Base-by-base conservation (phyloP, 495 filamentous ascomycete genomes). In the Gamarada debralockiae region DNA sequence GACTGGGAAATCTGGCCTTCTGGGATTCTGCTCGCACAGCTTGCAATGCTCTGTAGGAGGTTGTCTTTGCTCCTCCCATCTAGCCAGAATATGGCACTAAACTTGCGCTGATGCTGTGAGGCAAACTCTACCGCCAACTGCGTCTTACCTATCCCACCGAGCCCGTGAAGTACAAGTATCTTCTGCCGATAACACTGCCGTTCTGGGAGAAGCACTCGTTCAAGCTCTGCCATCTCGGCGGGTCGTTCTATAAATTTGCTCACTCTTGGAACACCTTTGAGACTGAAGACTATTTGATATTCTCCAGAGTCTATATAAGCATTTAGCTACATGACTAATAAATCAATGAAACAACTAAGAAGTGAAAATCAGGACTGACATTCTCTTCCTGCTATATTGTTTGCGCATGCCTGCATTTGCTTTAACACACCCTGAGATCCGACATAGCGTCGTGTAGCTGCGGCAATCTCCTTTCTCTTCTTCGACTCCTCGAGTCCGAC, bases 401-500 rank as follows among this genome's bases (percentile, higher is more conserved):
- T 20, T 41, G 38, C 18, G 22, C 34, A 50, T n/a, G 12, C 12
- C n/a, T 38, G 6, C 20, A 72, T 60, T 57, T 70, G 60, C 58
- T 66, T 68, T 39, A 63, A 66, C 5, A 74, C 63, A 33, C 60
- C 55, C 58, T 68, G 54, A 34, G 47, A 56, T 23, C 58, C 58
- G 8, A 75, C 47, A 43, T 75, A 76, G n/a, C 59, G 50, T 25
- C 60, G 24, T 17, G 70, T 77, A 38, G 63, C 70, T 27, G 64
- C 66, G 3, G 58, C 61, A 46, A 76, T 68, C 33, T 64, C 64
- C 4, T 54, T 60, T 45, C 66, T 65, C 57, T 75, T 65, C n/a
- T 57, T 66, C 14, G 58, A 58, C 38, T 70, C 65, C 43, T 77
- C 64, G 3, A 73, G 61, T 8, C 63, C 63, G 20, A 79, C 61